These are phyloP conservation scores for Trifolium repens DNA, from an alignment of 306 rosid genomes.

Conservation along the genomic window DNA sequence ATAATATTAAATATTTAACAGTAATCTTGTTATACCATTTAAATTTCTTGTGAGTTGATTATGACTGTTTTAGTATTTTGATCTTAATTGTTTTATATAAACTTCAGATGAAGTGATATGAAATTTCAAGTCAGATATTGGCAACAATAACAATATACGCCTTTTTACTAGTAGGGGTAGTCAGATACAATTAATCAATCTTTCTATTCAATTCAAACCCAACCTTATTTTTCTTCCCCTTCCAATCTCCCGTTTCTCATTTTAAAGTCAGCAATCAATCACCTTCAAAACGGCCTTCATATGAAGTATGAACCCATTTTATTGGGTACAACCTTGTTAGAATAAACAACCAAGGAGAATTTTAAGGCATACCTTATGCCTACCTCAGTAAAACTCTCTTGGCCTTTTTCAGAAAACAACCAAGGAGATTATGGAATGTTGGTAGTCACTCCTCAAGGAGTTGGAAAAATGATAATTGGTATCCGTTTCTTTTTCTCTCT, in stretches of 20 bases:
- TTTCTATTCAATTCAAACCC: constrained; percentile 20
- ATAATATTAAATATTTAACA: constrained; percentile 8
- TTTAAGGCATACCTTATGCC: too few species aligned
- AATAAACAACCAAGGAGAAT: too few species aligned
- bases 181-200: background rate
- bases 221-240: background rate
- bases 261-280: background rate
- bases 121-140: background rate
- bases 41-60: background rate
- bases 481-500: too few species aligned
- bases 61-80: background rate
- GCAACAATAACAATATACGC: background rate
- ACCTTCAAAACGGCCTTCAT: background rate
- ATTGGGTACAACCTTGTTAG: background rate
- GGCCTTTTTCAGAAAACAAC: too few species aligned
- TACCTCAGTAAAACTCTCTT: too few species aligned
- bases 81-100: background rate
- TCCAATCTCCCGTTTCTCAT: constrained; percentile 1
- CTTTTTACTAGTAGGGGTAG: background rate
- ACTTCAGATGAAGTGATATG: background rate
- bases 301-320: background rate
- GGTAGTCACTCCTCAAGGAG: too few species aligned
- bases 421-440: too few species aligned
- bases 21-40: constrained; percentile 25
- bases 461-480: too few species aligned